phyloP scores from a whole-genome alignment of 148 eudicot genomes.

The Rhododendron ferrugineum region DNA sequence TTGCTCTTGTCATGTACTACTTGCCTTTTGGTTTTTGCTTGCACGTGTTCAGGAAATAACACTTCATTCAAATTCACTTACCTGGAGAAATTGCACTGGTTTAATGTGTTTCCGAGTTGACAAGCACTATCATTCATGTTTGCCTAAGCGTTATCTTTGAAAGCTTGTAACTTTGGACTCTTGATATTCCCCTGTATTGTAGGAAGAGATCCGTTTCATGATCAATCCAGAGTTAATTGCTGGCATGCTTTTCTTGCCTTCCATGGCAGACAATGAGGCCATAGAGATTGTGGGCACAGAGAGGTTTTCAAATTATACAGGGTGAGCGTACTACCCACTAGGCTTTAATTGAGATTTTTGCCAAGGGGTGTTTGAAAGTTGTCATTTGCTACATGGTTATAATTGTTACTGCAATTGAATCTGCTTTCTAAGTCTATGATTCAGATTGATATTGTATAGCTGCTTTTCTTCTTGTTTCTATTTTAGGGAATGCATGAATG shows the following conservation, averaged over 20 bases:
- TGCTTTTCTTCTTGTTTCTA: neutral
- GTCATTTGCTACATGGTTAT: neutral
- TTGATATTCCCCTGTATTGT: slow-evolving; percentile 14
- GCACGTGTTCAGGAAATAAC: neutral
- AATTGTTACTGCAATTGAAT: neutral
- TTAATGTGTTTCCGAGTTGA: neutral
- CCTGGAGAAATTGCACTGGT: neutral
- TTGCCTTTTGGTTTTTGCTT: neutral
- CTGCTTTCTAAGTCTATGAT: neutral
- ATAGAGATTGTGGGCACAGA: slow-evolving; percentile 86
- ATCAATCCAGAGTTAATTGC: slow-evolving; percentile 90
- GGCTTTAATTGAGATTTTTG: neutral
- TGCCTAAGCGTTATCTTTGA: neutral
- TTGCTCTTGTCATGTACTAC: neutral
- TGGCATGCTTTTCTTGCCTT: slow-evolving; percentile 91
- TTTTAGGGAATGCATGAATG: neutral
- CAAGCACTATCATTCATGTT: neutral
- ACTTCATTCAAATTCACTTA: neutral
- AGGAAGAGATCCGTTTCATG: slow-evolving; percentile 99
- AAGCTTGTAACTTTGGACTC: neutral
- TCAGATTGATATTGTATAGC: neutral
- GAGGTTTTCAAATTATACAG: slow-evolving; percentile 79
- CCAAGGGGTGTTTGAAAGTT: neutral
- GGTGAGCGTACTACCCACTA: slow-evolving; percentile 39
- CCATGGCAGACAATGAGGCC: slow-evolving; percentile 95